phyloP scores from a whole-genome alignment of 2,329 filamentous ascomycete species.

The Botrytis byssoidea region DNA sequence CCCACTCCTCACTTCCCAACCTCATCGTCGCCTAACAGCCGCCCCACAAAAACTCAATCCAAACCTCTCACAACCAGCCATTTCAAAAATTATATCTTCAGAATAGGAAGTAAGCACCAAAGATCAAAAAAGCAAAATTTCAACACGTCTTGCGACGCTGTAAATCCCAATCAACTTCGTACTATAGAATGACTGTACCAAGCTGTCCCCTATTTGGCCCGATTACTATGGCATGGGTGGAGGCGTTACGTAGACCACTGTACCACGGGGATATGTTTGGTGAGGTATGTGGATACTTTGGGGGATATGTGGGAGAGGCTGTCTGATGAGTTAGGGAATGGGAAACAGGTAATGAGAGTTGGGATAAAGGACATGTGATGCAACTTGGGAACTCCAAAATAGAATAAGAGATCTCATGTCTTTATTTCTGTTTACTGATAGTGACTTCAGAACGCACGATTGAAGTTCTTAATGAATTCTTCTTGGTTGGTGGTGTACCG shows the following conservation, averaged over 20 bases:
- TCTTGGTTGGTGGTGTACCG: not conserved
- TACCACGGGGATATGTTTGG: slow-evolving; percentile 7
- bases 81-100: not conserved
- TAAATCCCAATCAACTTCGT: not conserved
- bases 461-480: not conserved
- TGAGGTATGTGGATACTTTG: not conserved
- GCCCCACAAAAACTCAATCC: not conserved
- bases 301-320: not conserved
- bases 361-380: not conserved
- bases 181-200: slow-evolving; percentile 4
- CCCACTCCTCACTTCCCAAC: not conserved
- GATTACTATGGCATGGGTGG: slow-evolving; percentile 5
- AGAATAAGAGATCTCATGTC: not conserved
- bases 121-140: not conserved
- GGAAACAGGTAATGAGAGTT: not conserved
- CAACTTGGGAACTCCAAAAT: accelerated
- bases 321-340: not conserved
- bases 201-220: not conserved
- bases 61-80: not conserved
- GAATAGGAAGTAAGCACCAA: not conserved
- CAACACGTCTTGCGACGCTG: not conserved
- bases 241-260: not conserved
- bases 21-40: not conserved
- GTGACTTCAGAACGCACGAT: not conserved
- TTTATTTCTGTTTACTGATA: not conserved